Evolutionary conservation across 805 yeast genomes (phyloP), one percentile per base, ranked within the genome.

Genomic region (Yarrowia hollandica): DNA sequence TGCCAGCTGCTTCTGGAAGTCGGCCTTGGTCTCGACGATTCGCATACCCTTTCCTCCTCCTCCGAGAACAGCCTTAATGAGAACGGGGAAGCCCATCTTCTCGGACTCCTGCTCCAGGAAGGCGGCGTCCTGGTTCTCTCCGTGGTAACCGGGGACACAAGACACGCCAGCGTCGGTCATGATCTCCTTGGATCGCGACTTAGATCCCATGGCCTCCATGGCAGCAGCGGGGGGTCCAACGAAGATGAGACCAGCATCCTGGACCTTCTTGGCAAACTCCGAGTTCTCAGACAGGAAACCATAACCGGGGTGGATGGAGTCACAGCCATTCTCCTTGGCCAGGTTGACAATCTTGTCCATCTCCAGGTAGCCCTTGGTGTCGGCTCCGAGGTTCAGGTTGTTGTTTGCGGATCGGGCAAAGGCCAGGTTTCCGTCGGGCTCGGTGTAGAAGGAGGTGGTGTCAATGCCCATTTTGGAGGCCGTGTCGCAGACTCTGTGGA

Each of bases 31-130:
- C 61, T 79, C 78, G 48, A 79, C 82, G 62, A 79, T 79, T 64
- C 81, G 80, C 69, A 80, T 75, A 19, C 84, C 84, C 63, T 79
- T 79, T 61, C 84, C 84, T 61, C 84, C 84, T 44, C 84, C 84
- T 61, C 84, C 84, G 15, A 82, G 79, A 38, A 82, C 81, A 5
- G 82, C 79, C 66, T 80, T 80, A 50, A 80, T 82, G 74, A 80
- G 78, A 14, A 80, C 78, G 10, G 84, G 83, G 63, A 80, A 80
- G n/a, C 63, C 64, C 42, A 69, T 69, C 44, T 66, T 62, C n/a
- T 63, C 62, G 11, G 72, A 71, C 60, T 66, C 60, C 26, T 60
- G 50, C 15, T 63, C 65, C 16, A 68, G 61, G 54, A 65, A 69
- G 8, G 57, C 60, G 7, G 64, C 62, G 34, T 68, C 70, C 61